phyloP scores from a whole-genome alignment of 306 rosid genomes.

The Morella rubra region DNA sequence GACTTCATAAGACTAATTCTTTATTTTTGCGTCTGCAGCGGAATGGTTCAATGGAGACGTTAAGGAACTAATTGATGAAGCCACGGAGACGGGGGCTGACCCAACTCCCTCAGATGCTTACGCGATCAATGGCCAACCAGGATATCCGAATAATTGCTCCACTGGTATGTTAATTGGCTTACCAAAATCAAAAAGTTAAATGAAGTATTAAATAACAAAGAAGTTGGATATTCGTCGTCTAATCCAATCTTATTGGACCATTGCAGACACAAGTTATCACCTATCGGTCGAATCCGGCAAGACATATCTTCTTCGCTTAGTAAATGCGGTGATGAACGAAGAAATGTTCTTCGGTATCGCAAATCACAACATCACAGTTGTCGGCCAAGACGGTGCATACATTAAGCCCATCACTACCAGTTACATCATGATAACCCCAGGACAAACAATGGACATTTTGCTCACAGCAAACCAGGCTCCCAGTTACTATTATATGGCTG shows the following conservation, averaged over 20 bases:
- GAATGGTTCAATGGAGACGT: conserved; percentile 7
- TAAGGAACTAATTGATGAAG: not conserved
- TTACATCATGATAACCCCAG: conserved; percentile 46
- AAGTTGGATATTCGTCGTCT: no score
- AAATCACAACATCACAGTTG: conserved; percentile 36
- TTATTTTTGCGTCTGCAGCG: not conserved
- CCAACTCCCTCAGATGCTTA: not conserved
- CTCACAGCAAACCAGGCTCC: conserved; percentile 31
- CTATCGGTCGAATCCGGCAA: conserved; percentile 28
- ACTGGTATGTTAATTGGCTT: not conserved
- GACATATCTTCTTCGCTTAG: conserved; percentile 34
- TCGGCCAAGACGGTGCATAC: conserved; percentile 39
- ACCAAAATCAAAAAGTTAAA: not conserved
- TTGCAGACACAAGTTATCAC: conserved; percentile 34
- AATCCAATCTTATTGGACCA: not conserved
- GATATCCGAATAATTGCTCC: conserved; percentile 9
- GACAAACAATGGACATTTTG: conserved; percentile 52
- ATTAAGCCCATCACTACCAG: conserved; percentile 31
- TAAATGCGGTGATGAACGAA: conserved; percentile 41
- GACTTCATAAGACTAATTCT: no score
- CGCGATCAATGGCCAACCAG: conserved; percentile 4
- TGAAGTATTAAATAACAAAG: no score
- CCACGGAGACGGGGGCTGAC: not conserved
- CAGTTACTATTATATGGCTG: conserved; percentile 34
- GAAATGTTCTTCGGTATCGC: conserved; percentile 42